These are phyloP conservation scores for Verticillium zaregamsianum DNA, from an alignment of 2,329 filamentous ascomycete genomes.

Conservation along the genomic window DNA sequence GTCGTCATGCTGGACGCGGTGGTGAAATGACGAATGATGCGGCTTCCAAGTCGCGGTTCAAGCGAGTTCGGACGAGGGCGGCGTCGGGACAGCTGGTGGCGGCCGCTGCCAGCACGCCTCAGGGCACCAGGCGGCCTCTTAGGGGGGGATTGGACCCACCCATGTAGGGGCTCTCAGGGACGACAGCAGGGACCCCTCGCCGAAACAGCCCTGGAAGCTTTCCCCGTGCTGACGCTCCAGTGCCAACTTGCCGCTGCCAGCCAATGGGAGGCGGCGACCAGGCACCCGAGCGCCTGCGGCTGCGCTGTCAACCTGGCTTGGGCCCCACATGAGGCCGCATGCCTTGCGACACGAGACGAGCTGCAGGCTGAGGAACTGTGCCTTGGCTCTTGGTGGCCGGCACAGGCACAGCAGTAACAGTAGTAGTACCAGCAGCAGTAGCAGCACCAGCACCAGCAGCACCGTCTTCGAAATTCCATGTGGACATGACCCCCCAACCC, in stretches of 20 bases:
- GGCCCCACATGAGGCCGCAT: not conserved
- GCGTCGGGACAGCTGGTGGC: not conserved
- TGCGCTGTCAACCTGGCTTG: not conserved
- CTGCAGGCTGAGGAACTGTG: not conserved
- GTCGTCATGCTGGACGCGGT: not conserved
- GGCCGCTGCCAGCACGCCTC: not conserved
- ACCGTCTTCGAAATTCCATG: not conserved
- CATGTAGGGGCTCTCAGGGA: not conserved
- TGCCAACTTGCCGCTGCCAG: not conserved
- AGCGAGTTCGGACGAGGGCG: not conserved
- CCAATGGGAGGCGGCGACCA: not conserved
- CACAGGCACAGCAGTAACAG: too few relatives aligned
- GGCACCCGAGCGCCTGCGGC: not conserved
- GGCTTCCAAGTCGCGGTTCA: not conserved
- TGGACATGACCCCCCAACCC: not conserved
- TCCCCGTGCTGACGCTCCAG: not conserved
- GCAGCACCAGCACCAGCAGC: too few relatives aligned
- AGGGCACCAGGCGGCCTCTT: not conserved
- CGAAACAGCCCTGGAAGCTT: not conserved
- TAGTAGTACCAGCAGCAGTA: not conserved
- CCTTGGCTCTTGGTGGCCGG: too few relatives aligned
- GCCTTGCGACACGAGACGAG: not conserved
- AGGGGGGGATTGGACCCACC: not conserved
- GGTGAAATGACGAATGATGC: not conserved
- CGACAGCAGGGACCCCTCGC: not conserved